phyloP scores from a whole-genome alignment of 352 stramenopile species.

The Pythium aristosporum region DNA sequence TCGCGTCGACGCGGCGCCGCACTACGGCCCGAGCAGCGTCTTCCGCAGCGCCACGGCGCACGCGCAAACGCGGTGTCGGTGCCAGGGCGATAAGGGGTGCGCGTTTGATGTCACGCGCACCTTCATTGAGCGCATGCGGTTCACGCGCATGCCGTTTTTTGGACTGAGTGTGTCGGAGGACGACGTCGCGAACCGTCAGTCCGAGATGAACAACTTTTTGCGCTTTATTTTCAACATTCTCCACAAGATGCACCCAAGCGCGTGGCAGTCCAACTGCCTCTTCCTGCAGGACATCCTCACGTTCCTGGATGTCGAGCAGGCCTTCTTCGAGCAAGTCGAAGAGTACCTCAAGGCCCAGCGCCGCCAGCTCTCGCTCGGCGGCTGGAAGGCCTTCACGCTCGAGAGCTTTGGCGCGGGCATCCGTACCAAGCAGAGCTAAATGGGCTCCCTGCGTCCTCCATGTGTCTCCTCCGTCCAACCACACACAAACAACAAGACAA shows the following conservation, averaged over 20 bases:
- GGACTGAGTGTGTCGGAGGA: constrained; percentile 41
- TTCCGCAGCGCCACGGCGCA: constrained; percentile 6
- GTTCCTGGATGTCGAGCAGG: constrained; percentile 78
- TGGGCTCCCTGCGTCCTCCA: neutral
- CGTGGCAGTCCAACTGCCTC: constrained; percentile 66
- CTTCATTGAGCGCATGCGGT: constrained; percentile 73
- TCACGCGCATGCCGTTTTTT: constrained; percentile 76
- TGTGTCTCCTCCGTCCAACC: constrained; percentile 2
- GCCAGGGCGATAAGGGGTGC: constrained; percentile 56
- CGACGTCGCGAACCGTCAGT: constrained; percentile 61
- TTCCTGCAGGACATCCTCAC: constrained; percentile 80
- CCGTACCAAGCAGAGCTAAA: constrained; percentile 30
- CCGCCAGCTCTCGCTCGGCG: constrained; percentile 67
- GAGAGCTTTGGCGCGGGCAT: constrained; percentile 81
- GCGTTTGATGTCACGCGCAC: constrained; percentile 69
- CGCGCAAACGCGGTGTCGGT: constrained; percentile 34
- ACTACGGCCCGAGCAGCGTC: constrained; percentile 33
- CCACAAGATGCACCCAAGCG: constrained; percentile 66
- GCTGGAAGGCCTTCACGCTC: constrained; percentile 75
- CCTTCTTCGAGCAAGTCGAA: constrained; percentile 72
- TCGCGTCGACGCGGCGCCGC: constrained; percentile 48
- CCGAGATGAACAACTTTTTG: constrained; percentile 85
- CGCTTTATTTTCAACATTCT: constrained; percentile 79
- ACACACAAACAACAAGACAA: constrained; percentile 7
- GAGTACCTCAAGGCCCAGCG: constrained; percentile 60